A percentile compares a stretch with the other conserved stretches of the same genome.
phyloP scores from a whole-genome alignment of 2,329 filamentous ascomycete genomes.

The Xylaria sp. region DNA sequence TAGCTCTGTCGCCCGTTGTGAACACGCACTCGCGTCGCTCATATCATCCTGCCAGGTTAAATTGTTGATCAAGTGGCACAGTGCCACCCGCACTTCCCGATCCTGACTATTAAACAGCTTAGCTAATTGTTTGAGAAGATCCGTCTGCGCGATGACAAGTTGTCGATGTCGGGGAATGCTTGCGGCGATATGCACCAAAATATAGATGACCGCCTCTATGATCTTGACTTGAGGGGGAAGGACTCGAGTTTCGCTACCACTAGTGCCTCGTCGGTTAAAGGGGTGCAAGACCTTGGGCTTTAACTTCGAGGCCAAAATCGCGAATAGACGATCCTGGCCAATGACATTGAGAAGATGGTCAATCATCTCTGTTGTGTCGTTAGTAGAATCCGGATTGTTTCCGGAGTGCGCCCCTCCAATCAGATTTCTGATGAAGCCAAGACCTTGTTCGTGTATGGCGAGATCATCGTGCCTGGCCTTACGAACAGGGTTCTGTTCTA shows the following conservation, averaged over 20 bases:
- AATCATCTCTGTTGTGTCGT: constrained; percentile 77
- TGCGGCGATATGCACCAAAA: constrained; percentile 89
- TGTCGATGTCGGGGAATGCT: constrained; percentile 82
- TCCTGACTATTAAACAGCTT: constrained; percentile 79
- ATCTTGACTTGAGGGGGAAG: constrained; percentile 74
- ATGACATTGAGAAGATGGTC: constrained; percentile 83
- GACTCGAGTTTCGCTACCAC: constrained; percentile 58
- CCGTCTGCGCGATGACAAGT: constrained; percentile 78
- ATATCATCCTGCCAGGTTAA: constrained; percentile 84
- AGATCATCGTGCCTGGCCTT: constrained; percentile 81
- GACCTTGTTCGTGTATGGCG: constrained; percentile 88
- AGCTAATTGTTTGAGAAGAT: constrained; percentile 77
- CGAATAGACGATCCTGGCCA: constrained; percentile 81
- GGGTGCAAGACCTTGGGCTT: constrained; percentile 68
- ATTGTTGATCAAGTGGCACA: constrained; percentile 88
- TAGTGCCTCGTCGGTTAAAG: constrained; percentile 57
- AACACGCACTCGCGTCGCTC: constrained; percentile 72
- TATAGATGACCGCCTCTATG: constrained; percentile 79
- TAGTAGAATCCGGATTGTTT: constrained; percentile 60
- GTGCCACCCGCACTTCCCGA: constrained; percentile 77
- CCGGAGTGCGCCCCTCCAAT: constrained; percentile 71
- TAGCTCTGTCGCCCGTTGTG: constrained; percentile 75
- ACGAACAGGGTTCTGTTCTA: constrained; percentile 74
- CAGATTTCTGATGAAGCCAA: constrained; percentile 90
- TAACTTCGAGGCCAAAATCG: constrained; percentile 83